phyloP scores from a whole-genome alignment of 1,139 yeast genomes.

The Suhomyces wounanorum region DNA sequence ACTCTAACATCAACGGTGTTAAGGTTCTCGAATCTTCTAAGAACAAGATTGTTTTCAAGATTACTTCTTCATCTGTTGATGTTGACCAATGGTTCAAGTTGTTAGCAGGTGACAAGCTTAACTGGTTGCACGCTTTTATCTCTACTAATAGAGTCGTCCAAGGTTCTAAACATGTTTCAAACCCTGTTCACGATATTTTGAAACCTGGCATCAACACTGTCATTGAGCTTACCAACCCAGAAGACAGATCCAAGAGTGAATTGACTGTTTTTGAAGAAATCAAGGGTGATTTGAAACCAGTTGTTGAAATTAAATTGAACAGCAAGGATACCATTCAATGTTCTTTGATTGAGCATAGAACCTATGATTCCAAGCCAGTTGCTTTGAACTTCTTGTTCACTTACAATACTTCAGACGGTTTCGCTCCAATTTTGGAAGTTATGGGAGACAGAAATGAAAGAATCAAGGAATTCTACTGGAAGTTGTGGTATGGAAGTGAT shows the following conservation, averaged over 20 bases:
- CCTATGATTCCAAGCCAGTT: slow-evolving; percentile 73
- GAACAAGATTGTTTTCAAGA: slow-evolving; percentile 46
- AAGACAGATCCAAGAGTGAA: slow-evolving; percentile 54
- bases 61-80: slow-evolving; percentile 47
- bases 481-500: slow-evolving; percentile 84
- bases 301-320: slow-evolving; percentile 61
- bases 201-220: slow-evolving; percentile 68
- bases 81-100: slow-evolving; percentile 70
- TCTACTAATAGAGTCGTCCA: slow-evolving; percentile 81
- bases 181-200: slow-evolving; percentile 78
- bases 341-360: slow-evolving; percentile 84
- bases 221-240: slow-evolving; percentile 61
- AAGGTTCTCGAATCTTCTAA: slow-evolving; percentile 33
- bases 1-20: slow-evolving; percentile 26
- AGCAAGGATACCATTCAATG: slow-evolving; percentile 58
- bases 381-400: slow-evolving; percentile 76
- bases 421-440: slow-evolving; percentile 89
- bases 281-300: slow-evolving; percentile 71
- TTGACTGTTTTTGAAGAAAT: slow-evolving; percentile 69
- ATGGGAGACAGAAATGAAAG: slow-evolving; percentile 90
- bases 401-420: slow-evolving; percentile 84
- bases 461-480: slow-evolving; percentile 97
- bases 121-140: slow-evolving; percentile 92
- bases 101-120: slow-evolving; percentile 75
- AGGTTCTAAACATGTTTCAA: slow-evolving; percentile 74